phyloP scores from a whole-genome alignment of 2,329 filamentous ascomycete species.

The Sclerotinia nivalis region DNA sequence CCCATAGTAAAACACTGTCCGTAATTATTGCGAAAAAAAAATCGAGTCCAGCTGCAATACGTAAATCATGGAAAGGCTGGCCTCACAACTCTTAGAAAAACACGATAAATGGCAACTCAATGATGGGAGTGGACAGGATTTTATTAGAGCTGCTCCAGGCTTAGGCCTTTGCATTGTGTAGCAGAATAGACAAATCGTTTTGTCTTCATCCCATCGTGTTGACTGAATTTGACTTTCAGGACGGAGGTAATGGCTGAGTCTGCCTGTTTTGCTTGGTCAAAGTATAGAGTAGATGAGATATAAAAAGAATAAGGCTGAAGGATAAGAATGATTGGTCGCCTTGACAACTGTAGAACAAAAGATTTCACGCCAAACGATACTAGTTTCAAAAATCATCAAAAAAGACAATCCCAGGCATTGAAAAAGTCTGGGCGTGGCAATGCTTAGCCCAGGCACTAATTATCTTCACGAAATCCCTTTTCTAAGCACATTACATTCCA shows the following conservation, averaged over 20 bases:
- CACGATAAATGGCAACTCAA: neutral
- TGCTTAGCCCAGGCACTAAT: neutral
- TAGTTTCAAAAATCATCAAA: constrained; percentile 3
- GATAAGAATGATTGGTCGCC: neutral
- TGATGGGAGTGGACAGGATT: neutral
- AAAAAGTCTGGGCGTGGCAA: neutral
- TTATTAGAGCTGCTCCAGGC: neutral
- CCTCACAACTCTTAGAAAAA: neutral
- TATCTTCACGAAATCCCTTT: neutral
- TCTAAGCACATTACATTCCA: neutral
- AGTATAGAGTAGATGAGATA: neutral
- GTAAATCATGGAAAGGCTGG: neutral
- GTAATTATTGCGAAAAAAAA: constrained; percentile 1
- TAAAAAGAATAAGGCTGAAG: neutral
- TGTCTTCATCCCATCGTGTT: neutral
- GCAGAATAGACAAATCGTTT: neutral
- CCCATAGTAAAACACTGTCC: neutral
- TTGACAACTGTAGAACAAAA: neutral
- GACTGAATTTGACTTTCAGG: neutral
- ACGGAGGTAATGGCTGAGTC: neutral
- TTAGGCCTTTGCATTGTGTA: neutral
- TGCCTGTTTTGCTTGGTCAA: neutral
- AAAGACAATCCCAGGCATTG: neutral
- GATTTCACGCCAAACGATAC: neutral
- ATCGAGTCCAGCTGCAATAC: neutral